Base-by-base conservation (phyloP, 306 rosid genomes). In the Albizia julibrissin region DNA sequence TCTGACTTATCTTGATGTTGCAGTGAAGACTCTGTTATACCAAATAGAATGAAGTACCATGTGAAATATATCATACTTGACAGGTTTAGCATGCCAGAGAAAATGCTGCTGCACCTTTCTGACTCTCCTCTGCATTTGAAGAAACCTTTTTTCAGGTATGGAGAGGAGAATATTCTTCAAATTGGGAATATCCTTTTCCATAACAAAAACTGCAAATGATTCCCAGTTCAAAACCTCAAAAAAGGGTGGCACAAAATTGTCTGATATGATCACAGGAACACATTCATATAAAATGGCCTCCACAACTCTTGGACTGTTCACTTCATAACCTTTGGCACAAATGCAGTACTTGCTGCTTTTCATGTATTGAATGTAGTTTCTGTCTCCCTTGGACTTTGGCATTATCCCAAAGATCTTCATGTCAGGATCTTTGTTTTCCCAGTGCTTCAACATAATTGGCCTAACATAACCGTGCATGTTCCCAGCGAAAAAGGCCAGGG, bases 321-420 rank as follows among this genome's bases (percentile, higher is more conserved):
- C 98, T 88, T 94, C 97, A 26, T 89, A 91, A 8, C 98, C 98
- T 87, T 80, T 95, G 58, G 97, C 97, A 49, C 98, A 95, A 15
- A 95, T 93, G 44, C 98, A 95, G 83, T 89, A 95, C 87, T 93
- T 95, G 88, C 97, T 95, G 86, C 84, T 91, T 91, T 90, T 93
- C 98, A 95, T 95, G 89, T 87, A 86, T 8, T 82, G 87, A 19
- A 85, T 83, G 74, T 91, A 91, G 87, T 88, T 87, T 85, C 76
- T 90, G 49, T 87, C 71, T 13, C 87, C 89, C 85, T 88, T 93
- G 18, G 80, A 82, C 61, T 84, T 87, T 0, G 94, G 91, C 84
- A 93, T 40, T 11, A 10, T 83, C 3, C 91, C 92, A 1, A 89
- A 93, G 72, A 95, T 91, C 82, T 95, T 91, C 94, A 95, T 95